Percentiles rank a stretch among this genome's conserved stretches.
phyloP scores from a whole-genome alignment of 202 grass and related monocot species.

The Schoenoplectus triqueter region DNA sequence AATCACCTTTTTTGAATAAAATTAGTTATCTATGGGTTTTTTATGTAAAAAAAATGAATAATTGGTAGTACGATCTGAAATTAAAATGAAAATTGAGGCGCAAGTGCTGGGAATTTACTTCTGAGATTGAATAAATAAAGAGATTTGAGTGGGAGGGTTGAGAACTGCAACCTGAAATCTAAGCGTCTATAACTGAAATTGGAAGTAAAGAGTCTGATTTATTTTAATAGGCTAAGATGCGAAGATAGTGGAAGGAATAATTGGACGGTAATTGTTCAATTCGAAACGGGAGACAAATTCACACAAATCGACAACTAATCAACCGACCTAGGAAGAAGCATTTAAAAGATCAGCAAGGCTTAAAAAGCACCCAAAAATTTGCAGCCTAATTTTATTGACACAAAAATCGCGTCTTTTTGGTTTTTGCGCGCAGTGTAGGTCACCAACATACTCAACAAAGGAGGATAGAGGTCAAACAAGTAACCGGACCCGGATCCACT shows the following conservation, averaged over 20 bases:
- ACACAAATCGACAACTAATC: conserved; percentile 20
- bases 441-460: conserved; percentile 42
- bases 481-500: too few relatives aligned
- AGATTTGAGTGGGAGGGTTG: not conserved
- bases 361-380: not conserved
- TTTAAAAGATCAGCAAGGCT: not conserved
- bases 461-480: not conserved
- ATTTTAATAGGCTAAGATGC: not conserved
- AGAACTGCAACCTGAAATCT: not conserved
- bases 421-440: conserved; percentile 34
- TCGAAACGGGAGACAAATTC: conserved; percentile 26
- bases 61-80: not conserved
- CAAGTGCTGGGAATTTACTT: not conserved
- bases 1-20: too few relatives aligned
- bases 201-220: not conserved
- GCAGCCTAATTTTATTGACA: not conserved
- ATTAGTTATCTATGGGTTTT: too few relatives aligned
- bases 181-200: not conserved
- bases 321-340: conserved; percentile 15
- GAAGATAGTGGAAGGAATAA: conserved; percentile 3
- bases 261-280: conserved; percentile 35
- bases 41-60: too few relatives aligned
- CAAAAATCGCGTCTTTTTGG: not conserved
- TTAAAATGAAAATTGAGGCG: not conserved
- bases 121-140: not conserved